Percentiles rank a stretch among this genome's conserved stretches.
Conservation (phyloP, 257 asterid genomes). For the Ligustrum vulgare region DNA sequence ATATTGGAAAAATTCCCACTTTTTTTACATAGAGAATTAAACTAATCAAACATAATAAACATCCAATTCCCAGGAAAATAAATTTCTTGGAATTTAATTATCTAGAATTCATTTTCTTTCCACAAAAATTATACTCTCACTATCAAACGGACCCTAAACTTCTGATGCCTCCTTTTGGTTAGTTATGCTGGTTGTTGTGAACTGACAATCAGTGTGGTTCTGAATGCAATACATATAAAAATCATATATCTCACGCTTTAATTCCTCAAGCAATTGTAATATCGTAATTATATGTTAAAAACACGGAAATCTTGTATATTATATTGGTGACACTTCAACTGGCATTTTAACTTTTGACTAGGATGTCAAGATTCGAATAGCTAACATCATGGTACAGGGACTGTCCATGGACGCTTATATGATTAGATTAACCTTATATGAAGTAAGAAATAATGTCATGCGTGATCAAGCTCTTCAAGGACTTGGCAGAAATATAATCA, state of each 20-base stretch:
- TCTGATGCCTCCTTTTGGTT: not conserved
- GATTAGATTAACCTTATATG: not conserved
- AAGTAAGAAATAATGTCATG: too few relatives aligned
- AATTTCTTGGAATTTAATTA: too few relatives aligned
- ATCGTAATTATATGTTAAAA: not conserved
- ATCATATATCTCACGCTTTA: not conserved
- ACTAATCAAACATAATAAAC: too few relatives aligned
- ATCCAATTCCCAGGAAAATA: too few relatives aligned
- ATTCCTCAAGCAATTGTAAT: not conserved
- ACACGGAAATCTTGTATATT: not conserved
- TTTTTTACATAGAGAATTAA: too few relatives aligned
- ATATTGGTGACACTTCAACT: not conserved
- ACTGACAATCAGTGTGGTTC: not conserved
- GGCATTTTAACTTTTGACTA: not conserved
- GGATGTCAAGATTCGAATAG: not conserved
- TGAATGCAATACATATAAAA: not conserved
- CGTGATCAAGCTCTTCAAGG: too few relatives aligned
- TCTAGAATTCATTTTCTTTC: too few relatives aligned
- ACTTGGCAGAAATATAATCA: too few relatives aligned
- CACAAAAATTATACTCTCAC: too few relatives aligned
- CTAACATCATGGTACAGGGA: not conserved
- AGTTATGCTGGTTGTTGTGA: not conserved
- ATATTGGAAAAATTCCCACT: too few relatives aligned
- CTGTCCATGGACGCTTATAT: not conserved
- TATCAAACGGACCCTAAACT: too few relatives aligned